Conservation (phyloP, 2,329 filamentous ascomycete species). For the Calonectria ilicicola region DNA sequence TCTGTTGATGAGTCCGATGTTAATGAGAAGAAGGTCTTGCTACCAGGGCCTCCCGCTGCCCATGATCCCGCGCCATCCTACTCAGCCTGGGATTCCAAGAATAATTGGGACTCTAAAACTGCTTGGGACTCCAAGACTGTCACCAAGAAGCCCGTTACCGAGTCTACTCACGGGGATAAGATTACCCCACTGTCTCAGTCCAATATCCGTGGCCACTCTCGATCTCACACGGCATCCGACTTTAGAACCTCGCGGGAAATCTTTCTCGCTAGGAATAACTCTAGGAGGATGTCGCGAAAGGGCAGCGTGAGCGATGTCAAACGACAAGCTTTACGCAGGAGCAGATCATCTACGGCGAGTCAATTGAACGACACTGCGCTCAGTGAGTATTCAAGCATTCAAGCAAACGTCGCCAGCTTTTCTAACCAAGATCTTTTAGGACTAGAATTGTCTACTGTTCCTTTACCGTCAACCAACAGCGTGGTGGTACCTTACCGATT, state of each 20-base stretch:
- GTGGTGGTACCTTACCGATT: not conserved
- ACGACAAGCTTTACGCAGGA: not conserved
- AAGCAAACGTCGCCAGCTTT: too few species aligned
- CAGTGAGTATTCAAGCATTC: not conserved
- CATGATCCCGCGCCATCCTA: not conserved
- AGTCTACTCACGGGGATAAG: not conserved
- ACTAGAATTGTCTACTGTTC: not conserved
- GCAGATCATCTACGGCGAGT: not conserved
- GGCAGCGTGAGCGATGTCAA: not conserved
- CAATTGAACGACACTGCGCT: not conserved
- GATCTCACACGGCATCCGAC: not conserved
- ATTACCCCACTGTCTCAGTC: not conserved
- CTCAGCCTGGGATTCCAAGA: not conserved
- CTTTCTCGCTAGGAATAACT: not conserved
- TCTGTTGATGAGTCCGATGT: not conserved
- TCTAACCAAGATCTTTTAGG: not conserved
- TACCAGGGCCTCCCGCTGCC: not conserved
- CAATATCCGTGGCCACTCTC: not conserved
- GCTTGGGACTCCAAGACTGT: not conserved
- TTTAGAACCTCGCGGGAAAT: not conserved
- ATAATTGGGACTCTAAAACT: not conserved
- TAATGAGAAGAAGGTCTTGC: not conserved
- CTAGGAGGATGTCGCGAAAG: not conserved
- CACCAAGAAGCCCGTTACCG: not conserved
- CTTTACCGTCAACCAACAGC: not conserved